Base-by-base conservation (phyloP, 1,284 basidiomycete species). In the Ceratobasidium sp. region DNA sequence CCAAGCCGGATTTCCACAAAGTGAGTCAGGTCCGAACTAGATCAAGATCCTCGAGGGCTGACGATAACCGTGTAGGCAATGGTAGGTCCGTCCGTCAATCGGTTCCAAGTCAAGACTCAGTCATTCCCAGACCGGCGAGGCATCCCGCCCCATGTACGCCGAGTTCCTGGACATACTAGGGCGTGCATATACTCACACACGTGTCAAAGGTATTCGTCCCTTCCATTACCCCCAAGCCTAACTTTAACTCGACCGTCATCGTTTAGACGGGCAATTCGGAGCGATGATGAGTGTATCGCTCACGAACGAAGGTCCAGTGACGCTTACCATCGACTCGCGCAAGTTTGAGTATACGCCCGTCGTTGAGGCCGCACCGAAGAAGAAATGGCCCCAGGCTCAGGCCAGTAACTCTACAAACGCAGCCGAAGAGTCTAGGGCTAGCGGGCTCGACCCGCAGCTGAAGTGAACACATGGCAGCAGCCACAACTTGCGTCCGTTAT, bases 1-100 rank as follows among this genome's bases (percentile, higher is more conserved):
- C 87, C 79, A 95, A 96, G 80, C 95, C 92, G 48, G 95, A 97
- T 82, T 97, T 97, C 81, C 95, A 97, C 3, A 96, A 97, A 95
- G 94, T 93, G 77, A 59, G 84, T 81, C 64, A 44, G 54, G 51
- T 15, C 75, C 66, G 31, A 47, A 6, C 8, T 36, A 29, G 19
- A 19, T 8, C 29, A 19, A 60, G 36, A 36, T 19, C 54, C n/a
- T 56, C 54, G 54, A 41, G 36, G 36, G 17, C 57, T 48, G 57
- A 57, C 56, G 65, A 51, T 59, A 63, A 41, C 51, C 76, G 24
- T 33, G 9, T 19, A 73, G 59, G 60, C 60, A 73, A 62, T 69
- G 67, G 57, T 63, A 44, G 45, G 47, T 71, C 59, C 45, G 36
- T 45, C 48, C 15, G 17, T 31, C 17, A 15, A 31, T 63, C 53